Conservation (phyloP, 108 stramenopile species). For the Aurantiochytrium sp. region DNA sequence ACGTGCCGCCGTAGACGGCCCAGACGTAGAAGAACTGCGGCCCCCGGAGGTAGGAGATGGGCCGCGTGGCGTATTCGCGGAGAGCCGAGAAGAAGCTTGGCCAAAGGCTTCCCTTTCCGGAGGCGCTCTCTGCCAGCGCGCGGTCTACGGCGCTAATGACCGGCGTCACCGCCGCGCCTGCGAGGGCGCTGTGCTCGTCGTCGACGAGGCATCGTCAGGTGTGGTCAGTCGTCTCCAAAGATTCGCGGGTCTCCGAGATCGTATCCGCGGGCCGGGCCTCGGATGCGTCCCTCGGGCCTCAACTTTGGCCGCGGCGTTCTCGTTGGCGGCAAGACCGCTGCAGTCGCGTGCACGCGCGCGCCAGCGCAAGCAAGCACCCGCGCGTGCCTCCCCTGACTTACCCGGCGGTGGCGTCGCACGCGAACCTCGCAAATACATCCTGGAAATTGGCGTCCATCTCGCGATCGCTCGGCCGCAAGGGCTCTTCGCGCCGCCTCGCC, state of each 20-base stretch:
- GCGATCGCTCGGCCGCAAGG: too few relatives aligned
- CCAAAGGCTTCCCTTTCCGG: not conserved
- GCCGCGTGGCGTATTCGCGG: not conserved
- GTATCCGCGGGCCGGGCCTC: not conserved
- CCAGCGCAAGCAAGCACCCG: too few relatives aligned
- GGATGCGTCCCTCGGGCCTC: too few relatives aligned
- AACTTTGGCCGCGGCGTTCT: too few relatives aligned
- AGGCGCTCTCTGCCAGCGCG: constrained; percentile 10
- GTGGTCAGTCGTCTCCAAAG: not conserved
- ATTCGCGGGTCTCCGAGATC: not conserved
- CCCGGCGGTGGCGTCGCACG: not conserved
- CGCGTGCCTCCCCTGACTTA: too few relatives aligned
- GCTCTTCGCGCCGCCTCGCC: too few relatives aligned
- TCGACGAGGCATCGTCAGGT: too few relatives aligned
- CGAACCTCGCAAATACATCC: not conserved
- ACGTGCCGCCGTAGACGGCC: constrained; percentile 38
- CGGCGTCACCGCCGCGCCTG: not conserved
- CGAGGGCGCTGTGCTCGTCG: not conserved
- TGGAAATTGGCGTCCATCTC: not conserved
- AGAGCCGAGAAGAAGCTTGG: not conserved
- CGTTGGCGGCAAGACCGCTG: too few relatives aligned
- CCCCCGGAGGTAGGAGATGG: constrained; percentile 30
- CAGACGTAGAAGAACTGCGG: constrained; percentile 34
- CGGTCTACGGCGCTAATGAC: constrained; percentile 2
- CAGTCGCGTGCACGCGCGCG: too few relatives aligned